Conservation (phyloP, 345 rosid species). For the Clausena lansium region DNA sequence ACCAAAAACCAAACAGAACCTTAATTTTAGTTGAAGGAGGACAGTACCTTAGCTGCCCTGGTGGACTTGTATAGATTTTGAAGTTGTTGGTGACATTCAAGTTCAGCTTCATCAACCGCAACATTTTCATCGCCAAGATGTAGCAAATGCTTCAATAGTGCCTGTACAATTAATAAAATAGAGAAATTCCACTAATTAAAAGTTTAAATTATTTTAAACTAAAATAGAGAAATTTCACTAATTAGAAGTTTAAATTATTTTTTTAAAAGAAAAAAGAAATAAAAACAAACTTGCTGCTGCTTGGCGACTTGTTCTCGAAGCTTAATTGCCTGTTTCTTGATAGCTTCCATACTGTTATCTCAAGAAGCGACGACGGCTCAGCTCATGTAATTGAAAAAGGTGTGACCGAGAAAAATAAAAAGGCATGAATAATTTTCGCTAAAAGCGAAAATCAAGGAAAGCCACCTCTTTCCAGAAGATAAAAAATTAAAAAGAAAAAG, state of each 20-base stretch:
- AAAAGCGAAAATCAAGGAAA: not conserved
- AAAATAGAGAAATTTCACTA: too few relatives aligned
- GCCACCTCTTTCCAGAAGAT: not conserved
- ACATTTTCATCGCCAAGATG: conserved; percentile 65
- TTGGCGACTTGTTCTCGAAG: conserved; percentile 92
- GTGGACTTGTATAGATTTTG: conserved; percentile 80
- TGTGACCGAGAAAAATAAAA: not conserved
- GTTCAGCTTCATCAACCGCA: conserved; percentile 71
- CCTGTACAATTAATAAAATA: too few relatives aligned
- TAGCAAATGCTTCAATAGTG: conserved; percentile 76
- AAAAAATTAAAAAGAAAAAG: not conserved
- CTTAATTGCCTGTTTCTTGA: conserved; percentile 83
- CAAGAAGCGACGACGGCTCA: not conserved
- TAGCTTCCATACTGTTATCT: conserved; percentile 57
- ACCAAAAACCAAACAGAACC: too few relatives aligned
- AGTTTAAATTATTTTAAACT: not conserved
- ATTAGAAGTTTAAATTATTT: too few relatives aligned
- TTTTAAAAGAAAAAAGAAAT: not conserved
- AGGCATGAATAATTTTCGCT: too few relatives aligned
- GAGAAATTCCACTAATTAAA: too few relatives aligned
- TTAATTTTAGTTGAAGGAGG: not conserved
- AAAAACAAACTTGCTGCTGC: conserved; percentile 71
- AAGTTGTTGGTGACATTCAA: conserved; percentile 69
- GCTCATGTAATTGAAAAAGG: not conserved
- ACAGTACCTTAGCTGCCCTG: conserved; percentile 68